Evolutionary conservation across 78 protist species (phyloP).

Genomic region (Planoprotostelium fungivorum): DNA sequence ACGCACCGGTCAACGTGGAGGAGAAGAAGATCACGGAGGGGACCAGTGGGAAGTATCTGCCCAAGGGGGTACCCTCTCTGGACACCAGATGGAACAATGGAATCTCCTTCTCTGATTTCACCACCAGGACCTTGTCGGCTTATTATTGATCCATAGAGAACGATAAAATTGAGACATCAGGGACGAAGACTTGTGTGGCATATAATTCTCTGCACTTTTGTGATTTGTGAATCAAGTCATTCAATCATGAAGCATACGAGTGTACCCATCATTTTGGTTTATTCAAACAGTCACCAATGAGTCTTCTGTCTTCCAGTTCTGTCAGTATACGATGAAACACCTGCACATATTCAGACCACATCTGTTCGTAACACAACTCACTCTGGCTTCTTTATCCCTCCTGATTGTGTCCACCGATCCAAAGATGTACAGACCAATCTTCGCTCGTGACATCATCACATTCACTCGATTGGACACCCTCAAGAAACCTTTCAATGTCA

Average conservation of each 20-base stretch:
- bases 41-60: background rate
- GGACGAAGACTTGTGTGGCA: too few relatives aligned
- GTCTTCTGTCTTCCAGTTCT: too few relatives aligned
- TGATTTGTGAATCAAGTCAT: too few relatives aligned
- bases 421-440: conserved; percentile 59
- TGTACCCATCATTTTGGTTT: too few relatives aligned
- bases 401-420: conserved; percentile 20
- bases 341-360: too few relatives aligned
- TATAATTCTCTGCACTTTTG: too few relatives aligned
- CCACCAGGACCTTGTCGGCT: background rate
- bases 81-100: background rate
- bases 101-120: background rate
- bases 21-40: background rate
- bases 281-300: too few relatives aligned
- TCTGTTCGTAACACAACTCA: too few relatives aligned
- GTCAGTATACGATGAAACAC: too few relatives aligned
- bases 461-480: conserved; percentile 50
- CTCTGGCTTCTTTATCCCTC: background rate
- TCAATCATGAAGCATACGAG: too few relatives aligned
- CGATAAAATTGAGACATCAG: too few relatives aligned
- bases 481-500: conserved; percentile 72
- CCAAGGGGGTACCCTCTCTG: background rate
- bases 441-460: conserved; percentile 79
- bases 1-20: conserved; percentile 39
- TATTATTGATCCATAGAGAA: too few relatives aligned